A percentile compares a stretch with the other conserved stretches of the same genome.
Evolutionary conservation across 2,329 filamentous ascomycete genomes (phyloP).

Genomic region (Cordyceps cateniannulata): DNA sequence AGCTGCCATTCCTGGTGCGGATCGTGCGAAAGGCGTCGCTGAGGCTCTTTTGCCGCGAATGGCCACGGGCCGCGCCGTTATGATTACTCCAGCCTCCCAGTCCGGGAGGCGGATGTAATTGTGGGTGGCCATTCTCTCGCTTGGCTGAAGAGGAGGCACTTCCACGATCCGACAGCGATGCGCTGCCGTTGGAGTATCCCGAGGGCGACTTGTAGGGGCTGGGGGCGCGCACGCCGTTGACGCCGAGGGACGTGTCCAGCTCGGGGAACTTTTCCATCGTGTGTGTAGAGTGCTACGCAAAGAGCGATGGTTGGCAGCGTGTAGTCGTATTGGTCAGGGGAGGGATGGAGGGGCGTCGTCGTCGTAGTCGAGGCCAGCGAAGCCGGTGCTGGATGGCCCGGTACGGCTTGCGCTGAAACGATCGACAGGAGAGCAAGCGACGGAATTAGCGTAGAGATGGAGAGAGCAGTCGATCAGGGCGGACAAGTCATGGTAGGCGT

Average conservation of each 20-base stretch:
- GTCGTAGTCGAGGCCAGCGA: not conserved
- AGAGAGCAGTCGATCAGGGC: not conserved
- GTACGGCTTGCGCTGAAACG: not conserved
- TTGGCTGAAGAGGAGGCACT: constrained; percentile 19
- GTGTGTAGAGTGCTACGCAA: not conserved
- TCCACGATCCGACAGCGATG: constrained; percentile 24
- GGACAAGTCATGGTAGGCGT: constrained; percentile 8
- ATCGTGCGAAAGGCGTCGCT: constrained; percentile 83
- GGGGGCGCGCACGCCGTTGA: constrained; percentile 22
- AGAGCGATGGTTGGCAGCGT: not conserved
- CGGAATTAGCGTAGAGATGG: not conserved
- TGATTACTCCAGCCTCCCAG: constrained; percentile 12
- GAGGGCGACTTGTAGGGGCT: constrained; percentile 23
- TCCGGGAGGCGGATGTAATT: constrained; percentile 17
- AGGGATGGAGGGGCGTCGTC: not conserved
- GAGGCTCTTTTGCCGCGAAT: constrained; percentile 77
- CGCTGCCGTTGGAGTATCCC: constrained; percentile 23
- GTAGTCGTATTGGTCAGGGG: not conserved
- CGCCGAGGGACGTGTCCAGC: constrained; percentile 33
- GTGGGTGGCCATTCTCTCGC: constrained; percentile 17
- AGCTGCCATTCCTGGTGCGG: constrained; percentile 71
- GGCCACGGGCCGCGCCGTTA: constrained; percentile 36
- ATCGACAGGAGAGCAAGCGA: constrained; percentile 6
- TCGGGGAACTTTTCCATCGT: constrained; percentile 54
- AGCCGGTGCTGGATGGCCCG: not conserved